Evolutionary conservation across 2,329 filamentous ascomycete species (phyloP).

Genomic region (Ascochyta lentis): DNA sequence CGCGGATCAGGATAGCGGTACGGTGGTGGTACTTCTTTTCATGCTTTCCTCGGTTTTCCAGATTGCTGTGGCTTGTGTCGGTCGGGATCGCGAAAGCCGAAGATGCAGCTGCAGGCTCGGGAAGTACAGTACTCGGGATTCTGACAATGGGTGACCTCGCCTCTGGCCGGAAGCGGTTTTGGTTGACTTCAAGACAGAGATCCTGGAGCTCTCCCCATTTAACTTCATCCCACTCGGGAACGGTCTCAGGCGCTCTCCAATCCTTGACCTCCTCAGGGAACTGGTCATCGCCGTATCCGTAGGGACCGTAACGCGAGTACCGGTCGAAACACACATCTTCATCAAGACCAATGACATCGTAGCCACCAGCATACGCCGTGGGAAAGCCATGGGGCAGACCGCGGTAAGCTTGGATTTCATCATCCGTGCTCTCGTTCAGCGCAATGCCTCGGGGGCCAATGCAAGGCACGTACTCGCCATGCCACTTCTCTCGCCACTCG

Average conservation of each 20-base stretch:
- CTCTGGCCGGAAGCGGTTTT: slow-evolving; percentile 61
- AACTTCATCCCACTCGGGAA: slow-evolving; percentile 67
- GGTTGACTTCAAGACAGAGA: slow-evolving; percentile 70
- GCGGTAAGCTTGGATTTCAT: slow-evolving; percentile 68
- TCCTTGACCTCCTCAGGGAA: slow-evolving; percentile 55
- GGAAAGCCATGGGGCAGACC: slow-evolving; percentile 59
- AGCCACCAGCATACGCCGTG: slow-evolving; percentile 46
- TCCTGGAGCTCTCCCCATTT: slow-evolving; percentile 76
- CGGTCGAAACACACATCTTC: slow-evolving; percentile 70
- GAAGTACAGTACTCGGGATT: slow-evolving; percentile 36
- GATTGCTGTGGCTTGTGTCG: slow-evolving; percentile 37
- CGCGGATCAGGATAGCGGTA: slow-evolving; percentile 55
- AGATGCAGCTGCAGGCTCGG: slow-evolving; percentile 33
- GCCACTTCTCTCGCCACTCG: slow-evolving; percentile 63
- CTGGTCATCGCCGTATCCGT: slow-evolving; percentile 63
- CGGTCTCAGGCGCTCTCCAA: slow-evolving; percentile 47
- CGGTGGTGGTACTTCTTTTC: slow-evolving; percentile 50
- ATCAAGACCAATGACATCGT: slow-evolving; percentile 48
- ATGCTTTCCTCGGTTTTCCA: slow-evolving; percentile 29
- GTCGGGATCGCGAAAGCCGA: slow-evolving; percentile 39
- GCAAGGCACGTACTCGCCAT: slow-evolving; percentile 69
- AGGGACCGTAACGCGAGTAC: slow-evolving; percentile 60
- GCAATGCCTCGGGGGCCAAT: slow-evolving; percentile 62
- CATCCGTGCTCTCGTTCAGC: slow-evolving; percentile 64
- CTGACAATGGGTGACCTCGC: slow-evolving; percentile 50